phyloP scores from a whole-genome alignment of 768 basidiomycete species.

The Phylloporus rhodoxanthus region DNA sequence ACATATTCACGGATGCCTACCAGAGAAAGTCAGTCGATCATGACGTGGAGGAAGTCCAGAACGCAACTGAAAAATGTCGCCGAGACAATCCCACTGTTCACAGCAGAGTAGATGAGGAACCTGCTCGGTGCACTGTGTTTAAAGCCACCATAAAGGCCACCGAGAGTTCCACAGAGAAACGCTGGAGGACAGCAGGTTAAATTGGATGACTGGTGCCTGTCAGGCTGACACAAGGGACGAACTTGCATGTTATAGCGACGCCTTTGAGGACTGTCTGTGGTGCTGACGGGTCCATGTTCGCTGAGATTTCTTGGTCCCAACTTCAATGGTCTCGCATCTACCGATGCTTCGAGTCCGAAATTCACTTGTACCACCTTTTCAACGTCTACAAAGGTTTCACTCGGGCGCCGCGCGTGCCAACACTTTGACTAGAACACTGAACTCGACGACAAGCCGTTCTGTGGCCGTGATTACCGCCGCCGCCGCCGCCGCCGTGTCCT shows the following conservation, averaged over 20 bases:
- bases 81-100: conserved; percentile 69
- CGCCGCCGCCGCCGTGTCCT: conserved; percentile 23
- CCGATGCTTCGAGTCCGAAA: conserved; percentile 12
- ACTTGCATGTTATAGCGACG: conserved; percentile 72
- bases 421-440: neutral
- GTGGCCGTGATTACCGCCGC: conserved; percentile 15
- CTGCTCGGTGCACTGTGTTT: conserved; percentile 43
- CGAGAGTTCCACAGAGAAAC: conserved; percentile 43
- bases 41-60: neutral
- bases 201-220: conserved; percentile 11
- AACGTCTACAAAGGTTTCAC: neutral
- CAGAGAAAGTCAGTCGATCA: neutral
- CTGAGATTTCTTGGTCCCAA: neutral
- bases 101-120: conserved; percentile 52
- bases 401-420: conserved; percentile 7
- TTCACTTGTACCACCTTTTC: conserved; percentile 1
- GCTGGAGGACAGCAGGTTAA: conserved; percentile 42
- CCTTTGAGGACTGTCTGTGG: conserved; percentile 48
- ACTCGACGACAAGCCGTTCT: conserved; percentile 6
- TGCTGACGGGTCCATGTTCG: conserved; percentile 28
- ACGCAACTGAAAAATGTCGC: conserved; percentile 73
- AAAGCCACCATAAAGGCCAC: conserved; percentile 42
- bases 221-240: conserved; percentile 37
- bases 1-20: conserved; percentile 71
- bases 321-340: too few relatives aligned